Percentiles rank a stretch among this genome's conserved stretches.
These are phyloP conservation scores for Parathielavia hyrcaniae DNA, from an alignment of 495 filamentous ascomycete genomes.

Conservation along the genomic window DNA sequence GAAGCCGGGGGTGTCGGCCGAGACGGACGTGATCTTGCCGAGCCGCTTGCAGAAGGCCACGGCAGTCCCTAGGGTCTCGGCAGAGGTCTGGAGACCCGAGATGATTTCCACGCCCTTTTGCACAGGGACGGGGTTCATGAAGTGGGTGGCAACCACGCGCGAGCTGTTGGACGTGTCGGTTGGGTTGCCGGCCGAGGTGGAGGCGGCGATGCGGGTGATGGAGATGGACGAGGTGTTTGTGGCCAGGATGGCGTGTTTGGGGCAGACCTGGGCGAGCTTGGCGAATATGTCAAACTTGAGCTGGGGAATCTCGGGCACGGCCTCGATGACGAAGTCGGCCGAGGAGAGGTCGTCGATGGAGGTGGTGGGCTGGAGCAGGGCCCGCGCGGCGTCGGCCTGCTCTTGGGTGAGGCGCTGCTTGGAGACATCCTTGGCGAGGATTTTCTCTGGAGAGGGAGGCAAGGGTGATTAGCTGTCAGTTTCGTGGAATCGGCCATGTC, in stretches of 20 bases:
- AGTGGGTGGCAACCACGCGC: slow-evolving; percentile 91
- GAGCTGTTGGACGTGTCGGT: slow-evolving; percentile 74
- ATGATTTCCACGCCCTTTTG: slow-evolving; percentile 99
- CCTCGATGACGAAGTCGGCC: slow-evolving; percentile 97
- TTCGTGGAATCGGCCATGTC: slow-evolving; percentile 1
- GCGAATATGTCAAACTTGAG: slow-evolving; percentile 87
- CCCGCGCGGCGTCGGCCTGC: slow-evolving; percentile 63
- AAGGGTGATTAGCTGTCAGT: not conserved
- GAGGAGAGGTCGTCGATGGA: slow-evolving; percentile 71
- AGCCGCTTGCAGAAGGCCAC: slow-evolving; percentile 81
- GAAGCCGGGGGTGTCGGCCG: slow-evolving; percentile 88
- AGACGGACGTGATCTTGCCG: slow-evolving; percentile 85
- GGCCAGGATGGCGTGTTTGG: slow-evolving; percentile 83
- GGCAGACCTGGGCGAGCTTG: slow-evolving; percentile 73
- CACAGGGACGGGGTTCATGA: slow-evolving; percentile 98
- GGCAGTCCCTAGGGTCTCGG: slow-evolving; percentile 73
- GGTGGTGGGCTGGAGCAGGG: slow-evolving; percentile 61
- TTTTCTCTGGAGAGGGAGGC: slow-evolving; percentile 57
- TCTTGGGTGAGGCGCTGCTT: slow-evolving; percentile 77
- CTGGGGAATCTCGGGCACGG: slow-evolving; percentile 84
- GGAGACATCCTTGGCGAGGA: slow-evolving; percentile 83
- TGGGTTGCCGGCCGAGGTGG: slow-evolving; percentile 62
- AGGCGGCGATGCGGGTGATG: slow-evolving; percentile 89
- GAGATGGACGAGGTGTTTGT: slow-evolving; percentile 98
- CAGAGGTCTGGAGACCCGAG: slow-evolving; percentile 81